A percentile compares a stretch with the other conserved stretches of the same genome.
phyloP scores from a whole-genome alignment of 768 basidiomycete genomes.

The Lactifluus rugatus region DNA sequence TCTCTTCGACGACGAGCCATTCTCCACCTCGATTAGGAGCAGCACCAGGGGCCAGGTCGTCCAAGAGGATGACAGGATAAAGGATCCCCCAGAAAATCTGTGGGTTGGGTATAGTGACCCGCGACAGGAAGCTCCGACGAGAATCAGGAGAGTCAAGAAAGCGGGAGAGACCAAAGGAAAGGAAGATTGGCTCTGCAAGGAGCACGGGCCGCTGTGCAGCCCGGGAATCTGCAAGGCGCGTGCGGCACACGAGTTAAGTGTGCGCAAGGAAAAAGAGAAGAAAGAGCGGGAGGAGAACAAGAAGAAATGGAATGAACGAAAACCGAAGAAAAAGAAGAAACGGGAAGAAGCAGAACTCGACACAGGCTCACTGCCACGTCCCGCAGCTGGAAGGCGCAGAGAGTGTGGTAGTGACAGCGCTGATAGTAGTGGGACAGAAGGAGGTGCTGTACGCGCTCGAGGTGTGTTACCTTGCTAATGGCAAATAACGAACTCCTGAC shows the following conservation, averaged over 20 bases:
- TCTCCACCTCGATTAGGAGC: neutral
- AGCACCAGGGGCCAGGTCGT: neutral
- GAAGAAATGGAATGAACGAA: neutral
- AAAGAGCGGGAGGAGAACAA: neutral
- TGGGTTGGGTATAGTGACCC: conserved; percentile 2
- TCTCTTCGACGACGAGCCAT: neutral
- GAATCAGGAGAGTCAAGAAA: neutral
- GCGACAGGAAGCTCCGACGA: neutral
- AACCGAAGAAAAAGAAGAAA: neutral
- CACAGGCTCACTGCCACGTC: neutral
- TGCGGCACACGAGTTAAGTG: neutral
- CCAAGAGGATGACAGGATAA: neutral
- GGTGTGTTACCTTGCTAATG: neutral
- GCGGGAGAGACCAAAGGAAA: neutral
- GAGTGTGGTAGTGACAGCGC: neutral
- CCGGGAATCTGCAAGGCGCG: conserved; percentile 8
- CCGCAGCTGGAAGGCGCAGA: neutral
- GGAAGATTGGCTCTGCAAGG: neutral
- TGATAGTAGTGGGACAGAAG: neutral
- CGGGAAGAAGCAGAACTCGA: neutral
- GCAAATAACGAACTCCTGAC: neutral
- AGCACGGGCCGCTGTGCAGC: conserved; percentile 12
- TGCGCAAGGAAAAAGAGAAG: neutral
- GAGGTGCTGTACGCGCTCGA: neutral
- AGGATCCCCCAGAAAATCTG: too few species aligned